These are phyloP conservation scores for Lavandula angustifolia DNA, from an alignment of 257 asterid species.

Conservation along the genomic window DNA sequence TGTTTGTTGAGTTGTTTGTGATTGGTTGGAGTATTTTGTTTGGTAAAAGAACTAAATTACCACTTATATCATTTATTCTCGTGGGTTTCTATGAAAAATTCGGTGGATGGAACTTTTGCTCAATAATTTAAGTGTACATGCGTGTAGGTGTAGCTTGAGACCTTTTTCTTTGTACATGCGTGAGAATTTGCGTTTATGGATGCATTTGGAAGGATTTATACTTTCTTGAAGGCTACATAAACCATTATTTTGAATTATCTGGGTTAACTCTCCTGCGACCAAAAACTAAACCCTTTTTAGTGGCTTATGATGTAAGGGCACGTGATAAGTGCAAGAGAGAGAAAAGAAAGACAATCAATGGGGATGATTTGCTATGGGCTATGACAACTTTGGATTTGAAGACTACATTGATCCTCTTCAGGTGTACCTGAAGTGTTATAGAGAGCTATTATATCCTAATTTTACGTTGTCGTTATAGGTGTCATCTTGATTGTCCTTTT, in stretches of 20 bases:
- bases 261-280: neutral
- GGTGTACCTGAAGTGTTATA: conserved; percentile 71
- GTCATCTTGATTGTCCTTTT: conserved; percentile 4
- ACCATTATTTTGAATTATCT: neutral
- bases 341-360: conserved; percentile 84
- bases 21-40: neutral
- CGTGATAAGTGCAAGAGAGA: conserved; percentile 94
- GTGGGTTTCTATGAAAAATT: conserved; percentile 6
- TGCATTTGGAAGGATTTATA: neutral
- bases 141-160: neutral
- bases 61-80: neutral
- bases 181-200: neutral
- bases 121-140: neutral
- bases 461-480: neutral
- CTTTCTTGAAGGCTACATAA: neutral
- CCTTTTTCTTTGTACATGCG: neutral
- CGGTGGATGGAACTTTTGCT: neutral
- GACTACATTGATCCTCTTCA: conserved; percentile 88
- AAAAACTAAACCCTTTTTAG: conserved; percentile 10
- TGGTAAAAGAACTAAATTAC: neutral
- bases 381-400: conserved; percentile 94
- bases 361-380: conserved; percentile 90
- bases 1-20: conserved; percentile 6
- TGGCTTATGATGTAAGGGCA: conserved; percentile 60
- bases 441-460: conserved; percentile 59